These are phyloP conservation scores for Leucocoprinus birnbaumii DNA, from an alignment of 768 basidiomycete genomes.

Conservation along the genomic window DNA sequence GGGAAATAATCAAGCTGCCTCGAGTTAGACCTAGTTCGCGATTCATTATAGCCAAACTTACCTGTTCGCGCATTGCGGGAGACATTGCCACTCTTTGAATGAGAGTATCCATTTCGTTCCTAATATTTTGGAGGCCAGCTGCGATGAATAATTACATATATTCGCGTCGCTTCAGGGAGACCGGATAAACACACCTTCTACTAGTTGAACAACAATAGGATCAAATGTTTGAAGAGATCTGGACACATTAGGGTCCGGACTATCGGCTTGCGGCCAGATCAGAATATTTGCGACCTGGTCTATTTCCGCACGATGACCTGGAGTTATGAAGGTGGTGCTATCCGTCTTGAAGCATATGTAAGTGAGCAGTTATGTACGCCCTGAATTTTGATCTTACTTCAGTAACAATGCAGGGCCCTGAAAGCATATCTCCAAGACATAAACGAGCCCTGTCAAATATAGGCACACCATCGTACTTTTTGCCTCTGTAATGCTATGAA, in stretches of 20 bases:
- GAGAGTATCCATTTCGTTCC: slow-evolving; percentile 26
- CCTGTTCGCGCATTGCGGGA: slow-evolving; percentile 25
- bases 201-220: slow-evolving; percentile 14
- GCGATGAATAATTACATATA: not conserved
- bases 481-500: slow-evolving; percentile 18
- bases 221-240: not conserved
- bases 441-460: slow-evolving; percentile 23
- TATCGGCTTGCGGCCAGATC: slow-evolving; percentile 18
- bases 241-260: not conserved
- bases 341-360: slow-evolving; percentile 20
- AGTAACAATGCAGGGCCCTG: slow-evolving; percentile 23
- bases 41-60: not conserved
- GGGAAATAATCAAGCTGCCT: slow-evolving; percentile 23
- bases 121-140: slow-evolving; percentile 19
- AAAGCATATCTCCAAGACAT: slow-evolving; percentile 18
- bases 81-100: slow-evolving; percentile 24
- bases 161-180: not conserved
- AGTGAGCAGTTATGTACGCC: no score
- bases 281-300: slow-evolving; percentile 25
- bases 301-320: slow-evolving; percentile 23
- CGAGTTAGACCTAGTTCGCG: not conserved
- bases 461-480: slow-evolving; percentile 18
- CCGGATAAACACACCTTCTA: slow-evolving; percentile 11
- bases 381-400: no score
- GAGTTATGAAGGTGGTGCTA: slow-evolving; percentile 23